Evolutionary conservation across 768 basidiomycete species (phyloP).

Genomic region (Tubosaeta brunneosetosa): DNA sequence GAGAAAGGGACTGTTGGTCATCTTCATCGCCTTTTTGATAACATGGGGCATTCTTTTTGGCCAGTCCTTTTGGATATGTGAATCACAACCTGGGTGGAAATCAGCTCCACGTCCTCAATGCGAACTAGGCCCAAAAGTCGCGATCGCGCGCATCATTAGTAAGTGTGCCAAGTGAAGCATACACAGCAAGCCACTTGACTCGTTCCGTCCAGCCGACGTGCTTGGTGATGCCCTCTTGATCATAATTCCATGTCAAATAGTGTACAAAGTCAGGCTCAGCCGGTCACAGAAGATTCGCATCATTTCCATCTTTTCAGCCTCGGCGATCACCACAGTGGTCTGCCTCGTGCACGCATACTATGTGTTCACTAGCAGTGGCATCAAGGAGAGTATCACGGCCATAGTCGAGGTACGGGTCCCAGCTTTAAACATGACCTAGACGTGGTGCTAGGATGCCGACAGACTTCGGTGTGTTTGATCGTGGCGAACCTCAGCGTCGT

Average conservation of each 20-base stretch:
- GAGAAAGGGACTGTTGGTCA: not conserved
- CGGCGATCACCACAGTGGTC: no score
- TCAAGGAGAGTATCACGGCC: not conserved
- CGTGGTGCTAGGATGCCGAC: not conserved
- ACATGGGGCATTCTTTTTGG: slow-evolving; percentile 1
- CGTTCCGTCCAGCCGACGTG: slow-evolving; percentile 1
- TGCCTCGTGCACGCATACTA: no score
- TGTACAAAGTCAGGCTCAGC: not conserved
- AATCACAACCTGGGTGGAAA: slow-evolving; percentile 3
- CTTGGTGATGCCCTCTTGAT: slow-evolving; percentile 3
- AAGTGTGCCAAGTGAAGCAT: not conserved
- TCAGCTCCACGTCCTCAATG: not conserved
- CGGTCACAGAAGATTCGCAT: slow-evolving; percentile 2
- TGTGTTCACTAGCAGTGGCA: not conserved
- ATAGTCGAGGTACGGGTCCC: not conserved
- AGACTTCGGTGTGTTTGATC: slow-evolving; percentile 1
- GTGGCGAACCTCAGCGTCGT: not conserved
- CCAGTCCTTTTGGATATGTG: slow-evolving; percentile 3
- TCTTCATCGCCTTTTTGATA: not conserved
- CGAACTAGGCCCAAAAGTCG: not conserved
- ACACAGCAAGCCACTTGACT: not conserved
- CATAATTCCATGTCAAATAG: not conserved
- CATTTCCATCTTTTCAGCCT: not conserved
- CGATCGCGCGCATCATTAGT: not conserved
- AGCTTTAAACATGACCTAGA: not conserved